phyloP scores from a whole-genome alignment of 305 asterid species.

The Fraxinus sp. region DNA sequence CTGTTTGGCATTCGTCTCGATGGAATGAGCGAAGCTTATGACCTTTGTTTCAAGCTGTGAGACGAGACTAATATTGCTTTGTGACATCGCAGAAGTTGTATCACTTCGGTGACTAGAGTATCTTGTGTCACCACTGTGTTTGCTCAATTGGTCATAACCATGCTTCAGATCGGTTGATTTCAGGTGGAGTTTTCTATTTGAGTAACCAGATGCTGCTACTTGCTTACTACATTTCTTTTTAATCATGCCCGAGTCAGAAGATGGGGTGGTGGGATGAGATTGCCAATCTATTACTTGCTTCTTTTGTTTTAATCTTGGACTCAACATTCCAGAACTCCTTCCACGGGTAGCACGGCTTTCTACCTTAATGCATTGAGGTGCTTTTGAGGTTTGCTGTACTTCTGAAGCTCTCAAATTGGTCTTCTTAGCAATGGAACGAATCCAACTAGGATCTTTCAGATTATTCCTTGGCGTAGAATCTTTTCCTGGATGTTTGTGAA shows the following conservation, averaged over 20 bases:
- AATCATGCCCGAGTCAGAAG: constrained; percentile 38
- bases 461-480: constrained; percentile 29
- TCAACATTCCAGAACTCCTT: constrained; percentile 45
- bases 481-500: constrained; percentile 24
- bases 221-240: constrained; percentile 39
- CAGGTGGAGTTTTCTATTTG: constrained; percentile 41
- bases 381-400: constrained; percentile 32
- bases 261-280: constrained; percentile 34
- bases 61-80: constrained; percentile 61
- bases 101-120: constrained; percentile 61
- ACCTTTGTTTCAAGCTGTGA: constrained; percentile 64
- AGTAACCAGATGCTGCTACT: constrained; percentile 35
- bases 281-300: constrained; percentile 36
- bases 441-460: constrained; percentile 26
- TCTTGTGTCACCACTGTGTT: constrained; percentile 48
- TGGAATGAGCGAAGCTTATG: constrained; percentile 42
- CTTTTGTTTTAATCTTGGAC: constrained; percentile 57
- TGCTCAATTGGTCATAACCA: constrained; percentile 48
- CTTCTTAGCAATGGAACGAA: constrained; percentile 37
- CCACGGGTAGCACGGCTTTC: constrained; percentile 41
- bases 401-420: constrained; percentile 31
- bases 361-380: constrained; percentile 38
- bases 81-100: constrained; percentile 67
- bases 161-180: constrained; percentile 41
- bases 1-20: constrained; percentile 32